phyloP scores from a whole-genome alignment of 2,329 filamentous ascomycete genomes.

The Hypomyces perniciosus region DNA sequence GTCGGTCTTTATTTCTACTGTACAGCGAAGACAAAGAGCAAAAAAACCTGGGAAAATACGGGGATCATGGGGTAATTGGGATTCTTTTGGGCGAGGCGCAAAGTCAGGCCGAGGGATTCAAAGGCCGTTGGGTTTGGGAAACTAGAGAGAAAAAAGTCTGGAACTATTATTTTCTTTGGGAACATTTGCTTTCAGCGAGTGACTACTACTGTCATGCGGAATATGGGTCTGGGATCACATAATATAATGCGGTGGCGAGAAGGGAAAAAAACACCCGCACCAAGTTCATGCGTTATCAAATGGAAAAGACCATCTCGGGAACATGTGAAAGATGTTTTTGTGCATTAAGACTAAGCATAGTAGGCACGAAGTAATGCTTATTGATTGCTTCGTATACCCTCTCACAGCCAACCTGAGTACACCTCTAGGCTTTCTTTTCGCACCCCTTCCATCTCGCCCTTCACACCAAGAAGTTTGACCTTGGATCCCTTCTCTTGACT shows the following conservation, averaged over 20 bases:
- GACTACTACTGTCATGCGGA: not conserved
- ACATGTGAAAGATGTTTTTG: not conserved
- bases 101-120: too few species aligned
- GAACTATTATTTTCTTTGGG: not conserved
- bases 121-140: too few species aligned
- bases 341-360: not conserved
- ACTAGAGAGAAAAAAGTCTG: not conserved
- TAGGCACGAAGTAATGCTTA: not conserved
- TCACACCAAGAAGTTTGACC: conserved; percentile 63
- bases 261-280: not conserved
- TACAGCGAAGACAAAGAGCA: too few species aligned
- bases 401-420: conserved; percentile 40
- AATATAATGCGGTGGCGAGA: not conserved
- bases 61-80: too few species aligned
- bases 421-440: conserved; percentile 39
- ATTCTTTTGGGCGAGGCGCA: too few species aligned
- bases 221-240: not conserved
- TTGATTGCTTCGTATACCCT: not conserved
- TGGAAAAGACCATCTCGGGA: not conserved
- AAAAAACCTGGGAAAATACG: too few species aligned
- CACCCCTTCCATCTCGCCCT: conserved; percentile 66
- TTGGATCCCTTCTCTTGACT: conserved; percentile 50
- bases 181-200: not conserved
- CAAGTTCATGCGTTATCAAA: not conserved
- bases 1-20: not conserved